Evolutionary conservation across 306 rosid genomes (phyloP).

Genomic region (Dryas octopetala): DNA sequence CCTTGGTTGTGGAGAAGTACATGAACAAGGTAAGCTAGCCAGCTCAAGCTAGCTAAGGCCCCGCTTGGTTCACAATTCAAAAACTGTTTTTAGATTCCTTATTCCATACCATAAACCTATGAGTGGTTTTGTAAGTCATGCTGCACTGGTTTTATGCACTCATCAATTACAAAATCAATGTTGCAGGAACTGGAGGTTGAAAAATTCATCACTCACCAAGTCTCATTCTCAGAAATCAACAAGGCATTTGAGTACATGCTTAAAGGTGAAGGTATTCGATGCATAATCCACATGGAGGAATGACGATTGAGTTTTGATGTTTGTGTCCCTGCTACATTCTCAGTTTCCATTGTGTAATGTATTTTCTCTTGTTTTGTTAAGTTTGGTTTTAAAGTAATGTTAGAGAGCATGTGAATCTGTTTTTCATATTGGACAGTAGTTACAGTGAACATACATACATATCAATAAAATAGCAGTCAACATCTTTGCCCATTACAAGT

Average conservation of each 20-base stretch:
- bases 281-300: constrained; percentile 47
- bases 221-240: constrained; percentile 53
- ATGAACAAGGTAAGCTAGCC: constrained; percentile 39
- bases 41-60: not conserved
- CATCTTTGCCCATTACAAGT: too few relatives aligned
- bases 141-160: not conserved
- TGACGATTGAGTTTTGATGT: not conserved
- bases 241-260: constrained; percentile 53
- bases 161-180: not conserved
- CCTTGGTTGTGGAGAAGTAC: constrained; percentile 46
- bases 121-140: not conserved
- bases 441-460: not conserved
- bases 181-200: constrained; percentile 47
- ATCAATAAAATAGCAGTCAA: too few relatives aligned
- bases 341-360: not conserved
- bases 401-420: not conserved
- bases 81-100: too few relatives aligned
- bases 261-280: constrained; percentile 42
- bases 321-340: not conserved
- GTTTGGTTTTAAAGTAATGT: not conserved
- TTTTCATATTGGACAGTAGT: not conserved
- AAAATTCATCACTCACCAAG: constrained; percentile 46
- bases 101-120: not conserved
- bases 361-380: not conserved
- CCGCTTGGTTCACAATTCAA: too few relatives aligned